Base-by-base conservation (phyloP, 2,329 filamentous ascomycete species). In the Penicillium polonicum region DNA sequence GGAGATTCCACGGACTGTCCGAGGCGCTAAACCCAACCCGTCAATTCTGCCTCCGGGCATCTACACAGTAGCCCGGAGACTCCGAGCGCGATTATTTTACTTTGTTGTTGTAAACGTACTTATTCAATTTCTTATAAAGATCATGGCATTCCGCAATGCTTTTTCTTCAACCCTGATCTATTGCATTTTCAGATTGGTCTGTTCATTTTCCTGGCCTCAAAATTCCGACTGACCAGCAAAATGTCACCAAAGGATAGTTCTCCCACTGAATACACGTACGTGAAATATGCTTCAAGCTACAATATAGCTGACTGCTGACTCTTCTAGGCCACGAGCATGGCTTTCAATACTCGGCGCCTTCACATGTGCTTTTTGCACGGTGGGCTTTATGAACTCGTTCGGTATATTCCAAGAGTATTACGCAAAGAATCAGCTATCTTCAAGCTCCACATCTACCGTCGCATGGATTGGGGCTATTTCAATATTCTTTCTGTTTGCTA, bases 381-480 rank as follows among this genome's bases (percentile, higher is more conserved):
- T 75, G 1, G 74, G 74, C 1, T 76, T 76, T 39, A 53, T 74
- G 27, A 76, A 76, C 57, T 69, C 73, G 0, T 76, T 75, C 39
- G 72, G 72, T 4, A 58, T 75, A 0, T 76, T 75, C 49, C 56
- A 76, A 56, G 66, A 69, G 29, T 73, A 73, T 57, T 76, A 76
- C 41, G 51, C 60, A 2, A 52, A 57, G 12, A 52, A 61, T 2
- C 62, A 72, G 25, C 61, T 75, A 3, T 59, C 65, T 2, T 44
- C 64, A 17, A 57, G 66, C 35, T 67, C 68, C 0, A 60, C 67
- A 36, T 73, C 69, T 1, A 70, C 67, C 1, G 70, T 75, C 19
- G 67, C 70, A 48, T 76, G 73, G 73, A 60, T 76, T 0, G 73
- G 71, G 1, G 66, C 72, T 5, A 51, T 72, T 9, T 60, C 63